Conservation (phyloP, 2,329 filamentous ascomycete species). For the Aureobasidium sp. region DNA sequence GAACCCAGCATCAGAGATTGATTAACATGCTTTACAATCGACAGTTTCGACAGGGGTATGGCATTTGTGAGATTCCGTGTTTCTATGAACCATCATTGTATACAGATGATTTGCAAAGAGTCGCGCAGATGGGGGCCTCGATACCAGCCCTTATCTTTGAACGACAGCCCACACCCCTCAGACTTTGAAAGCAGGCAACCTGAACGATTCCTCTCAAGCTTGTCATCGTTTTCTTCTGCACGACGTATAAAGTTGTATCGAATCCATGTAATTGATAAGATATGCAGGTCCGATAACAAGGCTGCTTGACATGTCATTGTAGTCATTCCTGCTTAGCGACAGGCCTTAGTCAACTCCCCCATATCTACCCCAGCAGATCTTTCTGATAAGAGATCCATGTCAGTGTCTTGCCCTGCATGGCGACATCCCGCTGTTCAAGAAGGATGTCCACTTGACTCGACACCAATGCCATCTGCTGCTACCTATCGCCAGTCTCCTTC, state of each 20-base stretch:
- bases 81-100: not conserved
- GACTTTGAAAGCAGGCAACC: not conserved
- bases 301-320: not conserved
- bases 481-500: not conserved
- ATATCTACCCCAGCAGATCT: slow-evolving; percentile 9
- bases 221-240: not conserved
- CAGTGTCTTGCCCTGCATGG: not conserved
- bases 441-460: not conserved
- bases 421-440: not conserved
- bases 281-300: not conserved
- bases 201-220: not conserved
- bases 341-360: slow-evolving; percentile 1
- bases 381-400: not conserved
- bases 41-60: not conserved
- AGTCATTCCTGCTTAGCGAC: slow-evolving; percentile 9
- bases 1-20: not conserved
- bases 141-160: not conserved
- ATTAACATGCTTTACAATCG: not conserved
- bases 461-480: not conserved
- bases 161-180: not conserved
- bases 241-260: not conserved
- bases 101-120: not conserved
- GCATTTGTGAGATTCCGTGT: not conserved
- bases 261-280: not conserved
- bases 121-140: not conserved